Conservation (phyloP, 2,329 filamentous ascomycete species). For the Aureobasidium pullulans region DNA sequence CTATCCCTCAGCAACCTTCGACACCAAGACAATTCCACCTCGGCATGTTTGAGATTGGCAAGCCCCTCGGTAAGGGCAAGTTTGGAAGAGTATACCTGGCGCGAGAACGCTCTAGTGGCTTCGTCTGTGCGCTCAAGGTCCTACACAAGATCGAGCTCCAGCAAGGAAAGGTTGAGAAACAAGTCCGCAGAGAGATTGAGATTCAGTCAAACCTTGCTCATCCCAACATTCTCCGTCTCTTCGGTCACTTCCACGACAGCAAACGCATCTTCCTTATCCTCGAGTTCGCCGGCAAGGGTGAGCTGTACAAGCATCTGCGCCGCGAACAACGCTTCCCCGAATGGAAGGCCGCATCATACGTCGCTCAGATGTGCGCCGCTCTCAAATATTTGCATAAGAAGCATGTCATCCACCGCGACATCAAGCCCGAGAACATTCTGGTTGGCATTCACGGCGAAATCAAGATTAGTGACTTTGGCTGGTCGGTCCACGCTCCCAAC, state of each 20-base stretch:
- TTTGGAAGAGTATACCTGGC: constrained; percentile 78
- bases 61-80: constrained; percentile 75
- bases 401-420: constrained; percentile 19
- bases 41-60: constrained; percentile 86
- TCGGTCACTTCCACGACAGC: constrained; percentile 20
- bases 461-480: constrained; percentile 20
- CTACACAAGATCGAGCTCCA: constrained; percentile 75
- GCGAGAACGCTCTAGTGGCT: constrained; percentile 66
- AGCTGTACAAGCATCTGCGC: constrained; percentile 19
- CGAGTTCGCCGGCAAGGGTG: constrained; percentile 18
- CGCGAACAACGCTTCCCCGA: constrained; percentile 18
- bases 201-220: constrained; percentile 20
- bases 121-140: constrained; percentile 77
- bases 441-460: constrained; percentile 19
- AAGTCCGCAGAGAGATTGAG: constrained; percentile 19
- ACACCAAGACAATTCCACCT: constrained; percentile 60
- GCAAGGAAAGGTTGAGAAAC: constrained; percentile 72
- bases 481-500: constrained; percentile 20
- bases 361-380: constrained; percentile 18
- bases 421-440: constrained; percentile 21
- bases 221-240: constrained; percentile 19
- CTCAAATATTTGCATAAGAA: constrained; percentile 20
- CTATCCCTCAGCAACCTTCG: constrained; percentile 22
- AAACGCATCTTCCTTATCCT: constrained; percentile 20
- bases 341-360: constrained; percentile 18